These are phyloP conservation scores for Dryadomyces quercivorus DNA, from an alignment of 2,329 filamentous ascomycete genomes.

Conservation along the genomic window DNA sequence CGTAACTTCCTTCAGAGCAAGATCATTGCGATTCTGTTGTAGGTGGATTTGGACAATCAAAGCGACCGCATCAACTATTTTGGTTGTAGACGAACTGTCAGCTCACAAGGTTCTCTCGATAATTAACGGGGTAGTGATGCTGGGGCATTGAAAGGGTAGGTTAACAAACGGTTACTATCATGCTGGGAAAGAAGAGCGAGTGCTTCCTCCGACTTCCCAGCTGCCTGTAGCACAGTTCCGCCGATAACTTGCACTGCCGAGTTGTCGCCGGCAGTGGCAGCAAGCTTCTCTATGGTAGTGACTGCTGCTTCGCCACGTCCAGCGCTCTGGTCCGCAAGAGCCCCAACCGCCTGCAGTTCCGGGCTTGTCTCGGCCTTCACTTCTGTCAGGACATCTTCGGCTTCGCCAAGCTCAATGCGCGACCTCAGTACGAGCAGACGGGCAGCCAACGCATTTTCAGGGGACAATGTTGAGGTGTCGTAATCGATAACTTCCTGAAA, in stretches of 20 bases:
- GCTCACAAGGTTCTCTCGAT: neutral
- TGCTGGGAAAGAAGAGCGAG: constrained; percentile 69
- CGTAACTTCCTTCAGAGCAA: constrained; percentile 79
- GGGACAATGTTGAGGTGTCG: constrained; percentile 65
- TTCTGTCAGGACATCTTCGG: constrained; percentile 58
- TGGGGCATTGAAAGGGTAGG: neutral
- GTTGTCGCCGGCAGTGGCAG: constrained; percentile 57
- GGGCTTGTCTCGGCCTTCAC: constrained; percentile 51
- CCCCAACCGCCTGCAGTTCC: constrained; percentile 64
- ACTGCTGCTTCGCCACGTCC: constrained; percentile 53
- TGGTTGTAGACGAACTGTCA: neutral
- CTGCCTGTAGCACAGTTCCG: constrained; percentile 70
- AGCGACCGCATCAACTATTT: constrained; percentile 59
- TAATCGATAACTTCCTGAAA: constrained; percentile 80
- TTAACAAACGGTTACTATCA: constrained; percentile 58
- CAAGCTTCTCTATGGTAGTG: constrained; percentile 52
- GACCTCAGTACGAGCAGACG: constrained; percentile 71
- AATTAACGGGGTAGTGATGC: neutral
- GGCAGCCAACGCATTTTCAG: constrained; percentile 65
- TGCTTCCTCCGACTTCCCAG: constrained; percentile 76
- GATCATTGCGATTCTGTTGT: constrained; percentile 79
- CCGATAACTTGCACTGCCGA: constrained; percentile 67
- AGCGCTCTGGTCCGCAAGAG: constrained; percentile 55
- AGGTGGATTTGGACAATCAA: constrained; percentile 88
- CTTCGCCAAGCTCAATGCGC: constrained; percentile 70